These are phyloP conservation scores for Papiliotrema terrestris DNA, from an alignment of 1,284 basidiomycete species.

Conservation along the genomic window DNA sequence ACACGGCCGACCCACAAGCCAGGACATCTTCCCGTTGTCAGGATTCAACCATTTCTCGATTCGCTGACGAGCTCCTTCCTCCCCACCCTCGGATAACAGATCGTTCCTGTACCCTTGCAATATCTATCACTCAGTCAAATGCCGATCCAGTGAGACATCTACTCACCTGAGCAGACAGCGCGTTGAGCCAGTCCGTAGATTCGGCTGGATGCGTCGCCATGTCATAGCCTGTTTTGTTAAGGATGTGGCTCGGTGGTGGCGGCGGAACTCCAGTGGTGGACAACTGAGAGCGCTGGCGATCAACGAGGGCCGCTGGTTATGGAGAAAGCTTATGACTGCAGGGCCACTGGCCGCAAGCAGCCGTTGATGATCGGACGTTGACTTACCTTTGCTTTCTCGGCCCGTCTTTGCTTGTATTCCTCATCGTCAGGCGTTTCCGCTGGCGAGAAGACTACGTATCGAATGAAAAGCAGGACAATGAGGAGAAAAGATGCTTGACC, in stretches of 20 bases:
- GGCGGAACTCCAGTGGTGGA: slow-evolving; percentile 44
- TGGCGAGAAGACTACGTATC: slow-evolving; percentile 55
- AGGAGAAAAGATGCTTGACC: slow-evolving; percentile 53
- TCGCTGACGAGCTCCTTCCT: slow-evolving; percentile 48
- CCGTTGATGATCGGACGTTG: no score
- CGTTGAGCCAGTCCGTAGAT: slow-evolving; percentile 57
- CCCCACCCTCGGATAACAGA: slow-evolving; percentile 46
- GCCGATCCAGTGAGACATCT: slow-evolving; percentile 3
- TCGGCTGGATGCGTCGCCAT: slow-evolving; percentile 54
- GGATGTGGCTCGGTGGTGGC: slow-evolving; percentile 44
- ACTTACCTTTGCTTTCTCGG: slow-evolving; percentile 39
- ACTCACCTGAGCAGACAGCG: slow-evolving; percentile 54
- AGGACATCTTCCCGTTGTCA: slow-evolving; percentile 30
- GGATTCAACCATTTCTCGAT: slow-evolving; percentile 50
- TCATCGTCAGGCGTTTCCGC: slow-evolving; percentile 46
- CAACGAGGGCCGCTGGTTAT: no score
- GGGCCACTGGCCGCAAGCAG: no score
- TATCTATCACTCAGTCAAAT: slow-evolving; percentile 22
- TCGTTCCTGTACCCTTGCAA: slow-evolving; percentile 49
- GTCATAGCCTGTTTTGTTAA: slow-evolving; percentile 54
- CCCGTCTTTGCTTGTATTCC: slow-evolving; percentile 29
- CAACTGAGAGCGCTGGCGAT: slow-evolving; percentile 38
- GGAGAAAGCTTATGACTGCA: no score
- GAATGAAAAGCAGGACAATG: slow-evolving; percentile 51
- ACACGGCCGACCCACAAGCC: slow-evolving; percentile 34